These are phyloP conservation scores for Cutaneotrichosporon curvatum DNA, from an alignment of 1,284 basidiomycete genomes.

Conservation along the genomic window DNA sequence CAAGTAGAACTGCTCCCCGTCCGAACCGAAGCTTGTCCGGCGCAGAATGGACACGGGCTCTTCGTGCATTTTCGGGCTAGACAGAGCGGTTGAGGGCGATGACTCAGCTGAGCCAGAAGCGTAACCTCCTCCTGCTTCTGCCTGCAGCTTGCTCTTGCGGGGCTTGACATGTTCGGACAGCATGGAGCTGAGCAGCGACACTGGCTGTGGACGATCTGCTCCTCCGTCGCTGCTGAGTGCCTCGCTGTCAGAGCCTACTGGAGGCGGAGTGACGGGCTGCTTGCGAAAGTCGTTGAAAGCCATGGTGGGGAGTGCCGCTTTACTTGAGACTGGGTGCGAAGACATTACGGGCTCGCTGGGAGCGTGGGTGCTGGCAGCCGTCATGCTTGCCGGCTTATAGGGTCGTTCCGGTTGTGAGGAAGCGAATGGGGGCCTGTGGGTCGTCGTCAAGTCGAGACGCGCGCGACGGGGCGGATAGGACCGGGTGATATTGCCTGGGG, in stretches of 20 bases:
- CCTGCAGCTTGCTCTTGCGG: constrained; percentile 3
- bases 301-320: not conserved
- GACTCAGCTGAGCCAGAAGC: constrained; percentile 16
- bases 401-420: too few relatives aligned
- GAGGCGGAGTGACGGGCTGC: constrained; percentile 11
- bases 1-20: constrained; percentile 19
- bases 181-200: constrained; percentile 29
- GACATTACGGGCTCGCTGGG: too few relatives aligned
- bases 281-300: constrained; percentile 6
- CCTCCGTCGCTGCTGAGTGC: constrained; percentile 5
- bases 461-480: too few relatives aligned
- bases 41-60: constrained; percentile 27
- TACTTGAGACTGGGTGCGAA: too few relatives aligned
- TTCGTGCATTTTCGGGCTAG: constrained; percentile 18
- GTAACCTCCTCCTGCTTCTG: not conserved
- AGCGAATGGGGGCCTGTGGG: too few relatives aligned
- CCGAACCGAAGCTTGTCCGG: constrained; percentile 22
- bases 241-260: constrained; percentile 9
- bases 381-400: too few relatives aligned
- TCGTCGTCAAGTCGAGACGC: too few relatives aligned
- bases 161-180: constrained; percentile 15
- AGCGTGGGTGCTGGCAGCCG: too few relatives aligned
- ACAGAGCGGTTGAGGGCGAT: constrained; percentile 27
- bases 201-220: constrained; percentile 8
- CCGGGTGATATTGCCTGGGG: too few relatives aligned